Evolutionary conservation across 2,329 filamentous ascomycete species (phyloP).

Genomic region (Paecilomyces sp.): DNA sequence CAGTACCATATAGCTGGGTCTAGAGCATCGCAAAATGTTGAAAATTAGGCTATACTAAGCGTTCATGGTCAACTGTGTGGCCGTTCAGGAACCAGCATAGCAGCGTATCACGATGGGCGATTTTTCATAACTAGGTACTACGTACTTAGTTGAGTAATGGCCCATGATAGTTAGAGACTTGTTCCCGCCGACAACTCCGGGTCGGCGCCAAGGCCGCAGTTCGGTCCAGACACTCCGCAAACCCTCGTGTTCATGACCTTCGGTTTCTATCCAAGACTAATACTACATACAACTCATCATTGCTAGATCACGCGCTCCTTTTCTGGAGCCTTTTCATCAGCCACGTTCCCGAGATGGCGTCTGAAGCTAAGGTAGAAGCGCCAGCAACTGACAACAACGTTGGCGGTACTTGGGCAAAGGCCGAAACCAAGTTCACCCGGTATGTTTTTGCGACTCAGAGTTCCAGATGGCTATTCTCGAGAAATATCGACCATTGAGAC

Average conservation of each 20-base stretch:
- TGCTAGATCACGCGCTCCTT: not conserved
- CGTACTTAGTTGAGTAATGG: too few species aligned
- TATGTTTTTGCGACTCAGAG: slow-evolving; percentile 27
- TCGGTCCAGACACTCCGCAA: slow-evolving; percentile 1
- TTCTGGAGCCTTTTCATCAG: not conserved
- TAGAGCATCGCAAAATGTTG: not conserved
- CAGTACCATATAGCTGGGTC: not conserved
- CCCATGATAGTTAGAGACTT: not conserved
- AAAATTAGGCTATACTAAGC: not conserved
- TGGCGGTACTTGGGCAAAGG: slow-evolving; percentile 47
- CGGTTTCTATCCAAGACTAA: not conserved
- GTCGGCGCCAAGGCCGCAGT: slow-evolving; percentile 1
- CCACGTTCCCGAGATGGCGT: slow-evolving; percentile 11
- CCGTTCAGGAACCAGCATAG: not conserved
- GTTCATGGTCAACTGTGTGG: not conserved
- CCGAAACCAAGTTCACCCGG: slow-evolving; percentile 56
- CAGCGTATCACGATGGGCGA: too few species aligned
- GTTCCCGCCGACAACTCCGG: not conserved
- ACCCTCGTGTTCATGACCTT: not conserved
- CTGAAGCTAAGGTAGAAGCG: slow-evolving; percentile 6
- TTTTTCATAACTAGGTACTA: too few species aligned
- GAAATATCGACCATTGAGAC: slow-evolving; percentile 1
- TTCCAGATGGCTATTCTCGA: not conserved
- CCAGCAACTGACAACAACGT: slow-evolving; percentile 4
- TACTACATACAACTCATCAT: not conserved